Base-by-base conservation (phyloP, 1,284 basidiomycete genomes). In the Cutaneotrichosporon cutaneum region DNA sequence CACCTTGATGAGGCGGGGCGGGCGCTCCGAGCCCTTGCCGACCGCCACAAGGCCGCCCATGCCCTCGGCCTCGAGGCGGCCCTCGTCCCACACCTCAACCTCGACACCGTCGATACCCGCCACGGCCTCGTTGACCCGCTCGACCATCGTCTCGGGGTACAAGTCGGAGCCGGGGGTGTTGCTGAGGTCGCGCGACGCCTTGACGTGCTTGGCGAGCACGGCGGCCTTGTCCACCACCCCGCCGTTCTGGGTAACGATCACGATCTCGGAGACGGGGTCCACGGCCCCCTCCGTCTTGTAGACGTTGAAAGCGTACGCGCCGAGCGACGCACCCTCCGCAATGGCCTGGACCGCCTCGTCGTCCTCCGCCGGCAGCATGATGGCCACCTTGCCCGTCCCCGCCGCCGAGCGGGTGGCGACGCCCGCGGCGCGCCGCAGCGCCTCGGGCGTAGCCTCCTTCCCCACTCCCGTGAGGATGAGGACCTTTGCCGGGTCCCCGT, bases 1-100 rank as follows among this genome's bases (percentile, higher is more conserved):
- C 33, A 65, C 39, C 51, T 60, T 62, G 45, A 62, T 58, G 27
- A 65, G 60, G 22, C 63, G 63, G 3, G 63, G 63, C 3, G 60
- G 51, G 24, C 51, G 56, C n/a, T n/a, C 21, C 14, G 60, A 62
- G 1, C 63, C 63, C 60, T 65, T 50, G 10, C 63, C 60, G 55
- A 65, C 63, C 14, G 56, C 63, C 32, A 65, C 42, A n/a, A 65
- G 30, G 18, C 60, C 60, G 39, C 59, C 59, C 26, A 47, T 47
- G 9, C 47, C 36, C 50, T 62, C 63, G 3, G 36, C 44, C 18
- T 32, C 9, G 18, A 60, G 63, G n/a, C 35, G 35, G 42, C 59
- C 42, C 58, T 59, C 60, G 55, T 65, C 63, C 63, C 63, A 65
- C 24, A 62, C 60, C 27, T 62, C 54, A 11, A 65, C 60, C 6